Evolutionary conservation across 805 yeast genomes (phyloP), one percentile per base, ranked within the genome.

Genomic region (Monosporozyma siamensis): DNA sequence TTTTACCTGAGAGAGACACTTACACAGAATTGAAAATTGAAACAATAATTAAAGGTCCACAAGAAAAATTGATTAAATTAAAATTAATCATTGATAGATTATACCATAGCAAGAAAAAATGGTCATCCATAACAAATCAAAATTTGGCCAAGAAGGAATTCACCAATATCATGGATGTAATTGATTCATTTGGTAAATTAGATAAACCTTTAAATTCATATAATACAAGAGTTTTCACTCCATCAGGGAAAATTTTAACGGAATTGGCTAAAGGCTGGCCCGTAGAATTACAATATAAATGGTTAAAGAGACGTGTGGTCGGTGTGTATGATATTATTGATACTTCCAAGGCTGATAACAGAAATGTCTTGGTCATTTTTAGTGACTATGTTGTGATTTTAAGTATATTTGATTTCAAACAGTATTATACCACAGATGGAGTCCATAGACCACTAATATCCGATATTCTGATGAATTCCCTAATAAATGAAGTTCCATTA

Each of bases 201-300:
- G 67, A 69, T 39, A 37, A 47, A 9, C 55, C 60, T 2, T 49
- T 69, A 41, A 65, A 64, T 39, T 74, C 77, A 7, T 78, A 74
- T 48, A 74, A 72, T 46, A 69, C 78, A 41, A 66, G 95, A 48
- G 78, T 87, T 0, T 84, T 88, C 58, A 89, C 96, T 0, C 95
- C 95, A 2, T 80, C 95, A 0, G 97, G 97, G 0, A 88, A 87
- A 58, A 71, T 90, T 3, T 65, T 90, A 39, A 80, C 94, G 0
- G 95, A 88, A 52, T 61, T 88, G 15, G 95, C 95, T 3, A 70
- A 76, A 12, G 78, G 77, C 10, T 89, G 97, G 97, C 97, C 97
- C 0, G 64, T 75, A 0, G 89, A 82, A 49, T 67, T 90, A 20
- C 95, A 85, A 48, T 81, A 79, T 55, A 95, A 95, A 17, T 89